These are phyloP conservation scores for Yamadazyma kanchanaburiensis DNA, from an alignment of 1,139 yeast genomes.

Conservation along the genomic window DNA sequence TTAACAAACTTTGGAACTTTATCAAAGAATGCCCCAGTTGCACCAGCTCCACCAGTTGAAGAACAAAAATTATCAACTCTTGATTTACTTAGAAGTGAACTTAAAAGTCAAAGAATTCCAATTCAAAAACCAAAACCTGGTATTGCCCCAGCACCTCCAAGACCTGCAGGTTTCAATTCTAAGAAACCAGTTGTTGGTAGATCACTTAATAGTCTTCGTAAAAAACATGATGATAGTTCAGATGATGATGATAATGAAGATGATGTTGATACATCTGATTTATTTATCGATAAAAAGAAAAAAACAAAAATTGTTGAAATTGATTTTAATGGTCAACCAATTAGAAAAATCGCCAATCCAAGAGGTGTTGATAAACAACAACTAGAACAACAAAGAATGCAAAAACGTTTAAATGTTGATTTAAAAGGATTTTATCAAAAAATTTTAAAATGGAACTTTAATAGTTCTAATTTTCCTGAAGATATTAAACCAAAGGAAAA, in stretches of 20 bases:
- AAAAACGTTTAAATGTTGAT: conserved; percentile 74
- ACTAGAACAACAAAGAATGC: conserved; percentile 73
- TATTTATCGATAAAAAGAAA: conserved; percentile 32
- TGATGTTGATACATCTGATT: conserved; percentile 39
- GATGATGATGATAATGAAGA: conserved; percentile 33
- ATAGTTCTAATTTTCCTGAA: conserved; percentile 56
- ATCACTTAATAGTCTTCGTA: conserved; percentile 30
- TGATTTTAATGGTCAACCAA: conserved; percentile 36
- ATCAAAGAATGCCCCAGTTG: conserved; percentile 34
- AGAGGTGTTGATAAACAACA: conserved; percentile 39
- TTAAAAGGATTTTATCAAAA: conserved; percentile 69
- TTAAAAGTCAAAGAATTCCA: conserved; percentile 23
- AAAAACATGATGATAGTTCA: conserved; percentile 28
- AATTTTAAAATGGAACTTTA: conserved; percentile 77
- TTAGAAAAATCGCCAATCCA: conserved; percentile 16
- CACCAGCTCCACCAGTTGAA: conserved; percentile 32
- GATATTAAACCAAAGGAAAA: conserved; percentile 29
- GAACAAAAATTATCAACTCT: conserved; percentile 32
- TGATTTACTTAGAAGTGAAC: conserved; percentile 39
- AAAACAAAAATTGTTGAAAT: conserved; percentile 36
- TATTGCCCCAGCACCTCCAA: conserved; percentile 58
- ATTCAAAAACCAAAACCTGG: conserved; percentile 9
- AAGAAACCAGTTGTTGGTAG: conserved; percentile 32
- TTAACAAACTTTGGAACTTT: conserved; percentile 46
- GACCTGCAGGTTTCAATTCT: conserved; percentile 80